Conservation (phyloP, 371 early-diverging fungal species). For the Actinomortierella wolfii region DNA sequence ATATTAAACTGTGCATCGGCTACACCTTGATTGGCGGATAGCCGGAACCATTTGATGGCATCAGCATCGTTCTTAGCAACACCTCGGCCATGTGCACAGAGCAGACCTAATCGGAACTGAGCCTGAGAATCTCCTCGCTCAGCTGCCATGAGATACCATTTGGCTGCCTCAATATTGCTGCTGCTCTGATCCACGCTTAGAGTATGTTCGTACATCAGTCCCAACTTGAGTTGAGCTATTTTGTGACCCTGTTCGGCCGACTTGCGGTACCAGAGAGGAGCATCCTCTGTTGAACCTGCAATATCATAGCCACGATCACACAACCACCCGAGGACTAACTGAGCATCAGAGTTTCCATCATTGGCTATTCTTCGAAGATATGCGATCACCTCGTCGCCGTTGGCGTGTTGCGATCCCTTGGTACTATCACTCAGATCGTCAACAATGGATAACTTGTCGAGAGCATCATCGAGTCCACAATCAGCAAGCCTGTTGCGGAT, state of each 20-base stretch:
- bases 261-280: conserved; percentile 60
- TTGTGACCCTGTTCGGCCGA: conserved; percentile 80
- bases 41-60: conserved; percentile 74
- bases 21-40: conserved; percentile 64
- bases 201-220: conserved; percentile 84
- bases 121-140: conserved; percentile 75
- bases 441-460: too few relatives aligned
- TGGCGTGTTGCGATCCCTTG: too few relatives aligned
- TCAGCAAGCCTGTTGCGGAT: too few relatives aligned
- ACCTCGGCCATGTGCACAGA: conserved; percentile 85
- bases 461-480: too few relatives aligned
- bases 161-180: conserved; percentile 43
- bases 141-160: conserved; percentile 80
- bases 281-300: too few relatives aligned
- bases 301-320: too few relatives aligned
- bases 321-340: too few relatives aligned
- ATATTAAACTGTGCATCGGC: conserved; percentile 83
- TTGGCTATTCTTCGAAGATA: too few relatives aligned
- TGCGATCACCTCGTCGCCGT: too few relatives aligned
- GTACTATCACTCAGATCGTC: too few relatives aligned
- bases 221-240: conserved; percentile 80
- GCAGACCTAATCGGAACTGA: conserved; percentile 68
- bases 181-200: conserved; percentile 67
- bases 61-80: conserved; percentile 65
- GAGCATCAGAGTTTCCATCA: too few relatives aligned